A percentile compares a stretch with the other conserved stretches of the same genome.
phyloP scores from a whole-genome alignment of 2,329 filamentous ascomycete genomes.

The Keithomyces neogunnii region DNA sequence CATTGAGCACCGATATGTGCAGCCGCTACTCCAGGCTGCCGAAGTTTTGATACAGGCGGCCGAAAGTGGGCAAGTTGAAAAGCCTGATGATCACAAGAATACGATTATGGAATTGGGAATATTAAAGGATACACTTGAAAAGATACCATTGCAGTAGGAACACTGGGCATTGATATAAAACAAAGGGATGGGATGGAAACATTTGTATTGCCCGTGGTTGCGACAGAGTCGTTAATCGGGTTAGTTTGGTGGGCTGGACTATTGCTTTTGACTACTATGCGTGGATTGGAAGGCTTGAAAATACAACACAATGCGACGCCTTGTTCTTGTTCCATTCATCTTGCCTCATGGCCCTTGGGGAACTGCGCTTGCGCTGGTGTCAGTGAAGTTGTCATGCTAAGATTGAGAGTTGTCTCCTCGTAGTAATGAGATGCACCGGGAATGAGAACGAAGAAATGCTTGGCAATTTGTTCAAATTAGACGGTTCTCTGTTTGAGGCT shows the following conservation, averaged over 20 bases:
- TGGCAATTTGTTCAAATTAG: too few species aligned
- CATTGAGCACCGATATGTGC: constrained; percentile 49
- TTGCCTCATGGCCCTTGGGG: neutral
- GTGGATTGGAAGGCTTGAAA: neutral
- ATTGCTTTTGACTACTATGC: neutral
- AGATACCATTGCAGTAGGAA: constrained; percentile 29
- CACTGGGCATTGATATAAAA: neutral
- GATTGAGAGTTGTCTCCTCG: too few species aligned
- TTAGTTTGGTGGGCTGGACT: neutral
- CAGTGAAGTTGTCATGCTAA: too few species aligned
- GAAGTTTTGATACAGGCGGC: constrained; percentile 24
- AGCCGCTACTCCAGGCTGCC: constrained; percentile 40
- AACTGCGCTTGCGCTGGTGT: too few species aligned
- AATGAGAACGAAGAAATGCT: too few species aligned
- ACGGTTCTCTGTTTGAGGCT: too few species aligned
- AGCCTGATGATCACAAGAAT: constrained; percentile 19
- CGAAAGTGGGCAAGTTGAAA: constrained; percentile 23
- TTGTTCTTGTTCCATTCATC: neutral
- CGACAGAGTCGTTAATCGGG: neutral
- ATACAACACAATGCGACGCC: neutral
- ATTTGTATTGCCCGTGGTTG: neutral
- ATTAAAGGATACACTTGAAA: constrained; percentile 32
- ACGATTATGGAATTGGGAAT: constrained; percentile 31
- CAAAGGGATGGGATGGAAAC: neutral
- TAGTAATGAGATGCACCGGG: too few species aligned